Base-by-base conservation (phyloP, 352 stramenopile species). In the Pseudoperonospora humuli region DNA sequence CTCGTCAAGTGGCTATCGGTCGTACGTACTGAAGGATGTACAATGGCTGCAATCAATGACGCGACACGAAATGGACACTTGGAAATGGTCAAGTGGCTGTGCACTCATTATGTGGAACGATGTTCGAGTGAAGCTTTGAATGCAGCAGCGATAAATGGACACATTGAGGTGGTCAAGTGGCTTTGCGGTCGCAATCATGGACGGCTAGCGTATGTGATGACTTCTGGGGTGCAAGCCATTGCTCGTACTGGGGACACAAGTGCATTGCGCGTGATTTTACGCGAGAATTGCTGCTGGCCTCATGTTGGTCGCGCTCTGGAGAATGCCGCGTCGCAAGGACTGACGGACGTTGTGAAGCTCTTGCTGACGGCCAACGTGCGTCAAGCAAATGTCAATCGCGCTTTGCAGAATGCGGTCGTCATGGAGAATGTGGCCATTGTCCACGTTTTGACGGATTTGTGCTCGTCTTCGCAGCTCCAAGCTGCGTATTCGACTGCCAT, bases 111-210 rank as follows among this genome's bases (percentile, higher is more conserved):
- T 31, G 29, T 57, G 14, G 19, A 15, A 13, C 10, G 47, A 15
- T 62, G 47, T 26, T 62, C 53, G 5, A 57, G 41, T 45, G 15
- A 13, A n/a, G 53, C 40, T n/a, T 45, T 62, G 26, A 62, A 62
- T 14, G 28, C 32, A 4, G 47, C 46, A 23, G 53, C 53, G 9
- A 48, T 42, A 24, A 60, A 48, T 36, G 42, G 54, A 10, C 48
- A 63, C 15, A 36, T 49, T 7, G 42, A 63, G 4, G 36, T 63
- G 25, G 54, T 55, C 1, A 57, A 51, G 28, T 56, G 40, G 34
- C 40, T 61, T 9, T 58, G 50, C 10, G 42, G 50, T 8, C 50
- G 24, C 10, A 57, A 53, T 36, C 50, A 31, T 1, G 7, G 28
- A 11, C 29, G 17, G 29, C 37, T 39, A 3, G 42, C 50, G 13